Percentiles rank a stretch among this genome's conserved stretches.
phyloP scores from a whole-genome alignment of 148 eudicot genomes.

The Fallopia convolvulus region DNA sequence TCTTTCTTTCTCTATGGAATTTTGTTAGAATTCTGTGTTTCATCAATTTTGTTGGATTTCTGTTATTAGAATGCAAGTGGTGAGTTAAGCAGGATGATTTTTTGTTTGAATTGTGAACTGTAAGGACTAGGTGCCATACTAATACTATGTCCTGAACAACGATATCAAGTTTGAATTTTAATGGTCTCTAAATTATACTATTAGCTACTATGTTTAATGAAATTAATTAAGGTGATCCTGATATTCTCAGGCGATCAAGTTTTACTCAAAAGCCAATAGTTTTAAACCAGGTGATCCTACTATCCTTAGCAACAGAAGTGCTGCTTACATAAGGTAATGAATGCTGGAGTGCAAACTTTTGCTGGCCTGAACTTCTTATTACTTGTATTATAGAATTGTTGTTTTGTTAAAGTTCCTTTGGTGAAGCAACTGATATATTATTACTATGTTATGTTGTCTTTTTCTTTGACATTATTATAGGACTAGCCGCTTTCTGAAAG shows the following conservation, averaged over 20 bases:
- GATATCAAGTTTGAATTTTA: neutral
- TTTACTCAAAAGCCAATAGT: constrained; percentile 71
- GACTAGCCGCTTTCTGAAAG: constrained; percentile 56
- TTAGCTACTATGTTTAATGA: neutral
- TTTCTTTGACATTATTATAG: constrained; percentile 25
- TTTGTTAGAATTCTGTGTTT: neutral
- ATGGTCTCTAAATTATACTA: neutral
- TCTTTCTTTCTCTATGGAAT: neutral
- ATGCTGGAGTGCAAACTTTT: neutral
- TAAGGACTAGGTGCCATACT: neutral
- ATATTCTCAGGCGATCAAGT: constrained; percentile 56
- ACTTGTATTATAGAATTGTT: neutral
- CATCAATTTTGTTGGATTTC: neutral
- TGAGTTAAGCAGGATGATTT: neutral
- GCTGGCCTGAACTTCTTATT: neutral
- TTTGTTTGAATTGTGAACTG: neutral
- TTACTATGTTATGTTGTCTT: neutral
- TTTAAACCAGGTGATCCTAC: constrained; percentile 68
- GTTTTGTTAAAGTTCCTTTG: neutral
- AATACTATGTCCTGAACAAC: neutral
- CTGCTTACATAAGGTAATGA: constrained; percentile 77
- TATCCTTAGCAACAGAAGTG: constrained; percentile 84
- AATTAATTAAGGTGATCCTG: neutral
- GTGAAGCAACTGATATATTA: neutral
- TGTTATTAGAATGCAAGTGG: neutral